These are phyloP conservation scores for Protomyces lactucae-debilis DNA, from an alignment of 1,139 yeast genomes.

Conservation along the genomic window DNA sequence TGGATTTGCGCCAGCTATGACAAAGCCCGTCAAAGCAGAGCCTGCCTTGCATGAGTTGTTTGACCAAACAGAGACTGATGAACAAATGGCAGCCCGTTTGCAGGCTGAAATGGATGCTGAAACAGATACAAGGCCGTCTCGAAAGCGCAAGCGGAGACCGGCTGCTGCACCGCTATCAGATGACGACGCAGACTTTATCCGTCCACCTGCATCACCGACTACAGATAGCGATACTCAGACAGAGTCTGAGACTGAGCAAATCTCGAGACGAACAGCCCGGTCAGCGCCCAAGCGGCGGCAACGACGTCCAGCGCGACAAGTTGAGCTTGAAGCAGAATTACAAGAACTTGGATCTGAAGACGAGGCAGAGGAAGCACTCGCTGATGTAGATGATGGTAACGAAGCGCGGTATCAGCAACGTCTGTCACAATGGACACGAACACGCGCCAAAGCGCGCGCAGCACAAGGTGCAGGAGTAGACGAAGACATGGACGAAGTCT, in stretches of 20 bases:
- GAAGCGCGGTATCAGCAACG: constrained; percentile 58
- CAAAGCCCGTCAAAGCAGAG: neutral
- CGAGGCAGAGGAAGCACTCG: constrained; percentile 30
- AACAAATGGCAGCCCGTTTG: constrained; percentile 20
- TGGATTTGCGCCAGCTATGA: constrained; percentile 38
- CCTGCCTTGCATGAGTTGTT: constrained; percentile 1
- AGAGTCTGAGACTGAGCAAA: neutral
- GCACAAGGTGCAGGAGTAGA: constrained; percentile 26
- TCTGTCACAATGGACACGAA: constrained; percentile 53
- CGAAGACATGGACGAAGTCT: constrained; percentile 31
- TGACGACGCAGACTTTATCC: neutral
- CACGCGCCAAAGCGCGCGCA: constrained; percentile 35
- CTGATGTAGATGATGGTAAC: constrained; percentile 66
- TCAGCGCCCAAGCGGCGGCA: neutral
- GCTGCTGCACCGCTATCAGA: neutral
- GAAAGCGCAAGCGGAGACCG: constrained; percentile 13
- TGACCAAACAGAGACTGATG: constrained; percentile 15
- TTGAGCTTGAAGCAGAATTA: neutral
- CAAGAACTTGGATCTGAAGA: neutral
- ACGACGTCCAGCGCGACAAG: neutral
- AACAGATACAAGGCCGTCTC: neutral
- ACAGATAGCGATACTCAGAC: neutral
- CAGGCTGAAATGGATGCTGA: constrained; percentile 10
- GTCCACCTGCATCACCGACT: neutral
- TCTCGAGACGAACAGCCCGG: neutral